Percentiles rank a stretch among this genome's conserved stretches.
Conservation (phyloP, 805 yeast species). For the Candida andamanensis region DNA sequence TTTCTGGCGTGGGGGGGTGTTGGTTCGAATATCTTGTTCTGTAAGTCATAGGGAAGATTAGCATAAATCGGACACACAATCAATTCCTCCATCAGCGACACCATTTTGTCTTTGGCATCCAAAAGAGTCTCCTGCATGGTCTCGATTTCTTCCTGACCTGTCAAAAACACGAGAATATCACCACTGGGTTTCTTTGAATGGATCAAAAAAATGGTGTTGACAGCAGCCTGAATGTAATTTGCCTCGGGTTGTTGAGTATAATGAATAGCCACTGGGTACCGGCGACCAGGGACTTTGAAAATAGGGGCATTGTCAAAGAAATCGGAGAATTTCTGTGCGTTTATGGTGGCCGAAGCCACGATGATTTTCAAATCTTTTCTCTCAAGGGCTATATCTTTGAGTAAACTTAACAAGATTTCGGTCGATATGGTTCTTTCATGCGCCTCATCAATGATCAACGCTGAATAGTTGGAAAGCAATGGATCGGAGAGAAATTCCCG, state of each 20-base stretch:
- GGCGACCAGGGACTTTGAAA: constrained; percentile 84
- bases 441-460: constrained; percentile 93
- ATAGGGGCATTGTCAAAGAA: constrained; percentile 85
- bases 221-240: constrained; percentile 84
- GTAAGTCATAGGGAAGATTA: constrained; percentile 81
- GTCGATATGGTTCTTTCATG: constrained; percentile 95
- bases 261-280: constrained; percentile 85
- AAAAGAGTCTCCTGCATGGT: constrained; percentile 63
- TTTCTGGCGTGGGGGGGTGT: constrained; percentile 78
- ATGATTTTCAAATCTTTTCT: constrained; percentile 71
- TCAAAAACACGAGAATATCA: constrained; percentile 83
- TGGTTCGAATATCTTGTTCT: constrained; percentile 76
- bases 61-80: constrained; percentile 86
- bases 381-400: constrained; percentile 60
- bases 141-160: constrained; percentile 97
- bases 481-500: constrained; percentile 82
- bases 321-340: constrained; percentile 78
- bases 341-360: constrained; percentile 95
- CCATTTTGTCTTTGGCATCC: constrained; percentile 62
- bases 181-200: constrained; percentile 71
- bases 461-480: constrained; percentile 61
- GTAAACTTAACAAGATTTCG: constrained; percentile 71
- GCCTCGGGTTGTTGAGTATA: constrained; percentile 87
- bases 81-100: constrained; percentile 55
- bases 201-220: constrained; percentile 81